A percentile compares a stretch with the other conserved stretches of the same genome.
Evolutionary conservation across 768 basidiomycete species (phyloP).

Genomic region (Psilocybe cubensis): DNA sequence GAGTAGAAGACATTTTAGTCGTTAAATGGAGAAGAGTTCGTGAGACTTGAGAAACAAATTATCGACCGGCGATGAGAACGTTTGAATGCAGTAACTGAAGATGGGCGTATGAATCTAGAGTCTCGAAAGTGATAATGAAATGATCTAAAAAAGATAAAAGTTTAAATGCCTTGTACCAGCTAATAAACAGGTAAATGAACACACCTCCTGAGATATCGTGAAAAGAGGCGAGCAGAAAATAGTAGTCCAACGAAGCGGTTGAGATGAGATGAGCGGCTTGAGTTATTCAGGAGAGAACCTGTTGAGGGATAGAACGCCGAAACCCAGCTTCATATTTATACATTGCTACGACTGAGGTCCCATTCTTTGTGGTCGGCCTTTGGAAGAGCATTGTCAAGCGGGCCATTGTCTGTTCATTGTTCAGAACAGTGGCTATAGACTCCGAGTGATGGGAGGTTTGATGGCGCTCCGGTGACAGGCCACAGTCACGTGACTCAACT

Average conservation of each 20-base stretch:
- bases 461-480: too few relatives aligned
- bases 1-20: constrained; percentile 16
- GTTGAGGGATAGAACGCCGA: constrained; percentile 12
- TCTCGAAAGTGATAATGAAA: background rate
- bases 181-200: background rate
- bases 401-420: background rate
- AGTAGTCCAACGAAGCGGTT: constrained; percentile 12
- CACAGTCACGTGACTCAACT: too few relatives aligned
- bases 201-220: constrained; percentile 15
- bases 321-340: constrained; percentile 19
- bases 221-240: constrained; percentile 1
- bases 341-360: background rate
- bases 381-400: background rate
- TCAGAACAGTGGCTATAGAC: background rate
- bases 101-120: constrained; percentile 1
- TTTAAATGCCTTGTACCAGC: background rate
- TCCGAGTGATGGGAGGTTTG: background rate
- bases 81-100: constrained; percentile 2
- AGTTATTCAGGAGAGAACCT: constrained; percentile 25
- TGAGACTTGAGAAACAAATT: background rate
- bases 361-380: background rate
- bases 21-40: constrained; percentile 13
- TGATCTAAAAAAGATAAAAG: constrained; percentile 1
- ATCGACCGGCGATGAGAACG: constrained; percentile 25
- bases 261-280: constrained; percentile 7